A percentile compares a stretch with the other conserved stretches of the same genome.
Evolutionary conservation across 345 rosid species (phyloP).

Genomic region (Tarenaya hassleriana): DNA sequence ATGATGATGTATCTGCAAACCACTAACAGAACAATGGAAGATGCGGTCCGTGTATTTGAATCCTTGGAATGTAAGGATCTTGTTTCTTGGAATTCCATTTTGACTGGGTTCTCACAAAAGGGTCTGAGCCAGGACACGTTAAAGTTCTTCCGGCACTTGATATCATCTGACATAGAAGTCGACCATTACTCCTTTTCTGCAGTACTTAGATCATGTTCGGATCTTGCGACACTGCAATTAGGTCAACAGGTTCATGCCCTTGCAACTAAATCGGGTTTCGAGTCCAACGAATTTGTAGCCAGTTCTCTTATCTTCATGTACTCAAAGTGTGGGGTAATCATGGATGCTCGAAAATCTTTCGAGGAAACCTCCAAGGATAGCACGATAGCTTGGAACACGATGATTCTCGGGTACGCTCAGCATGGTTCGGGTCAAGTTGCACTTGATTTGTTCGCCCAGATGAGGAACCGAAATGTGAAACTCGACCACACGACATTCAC

Average conservation of each 20-base stretch:
- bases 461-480: slow-evolving; percentile 47
- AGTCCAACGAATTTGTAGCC: slow-evolving; percentile 58
- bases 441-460: slow-evolving; percentile 48
- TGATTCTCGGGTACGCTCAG: slow-evolving; percentile 72
- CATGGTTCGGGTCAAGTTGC: slow-evolving; percentile 56
- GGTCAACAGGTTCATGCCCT: slow-evolving; percentile 66
- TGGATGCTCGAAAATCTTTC: slow-evolving; percentile 51
- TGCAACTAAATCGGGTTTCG: slow-evolving; percentile 47
- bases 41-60: slow-evolving; percentile 42
- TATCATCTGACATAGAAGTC: slow-evolving; percentile 38
- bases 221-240: slow-evolving; percentile 58
- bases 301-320: slow-evolving; percentile 72
- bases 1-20: slow-evolving; percentile 56
- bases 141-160: slow-evolving; percentile 44
- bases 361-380: slow-evolving; percentile 39
- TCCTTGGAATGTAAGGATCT: slow-evolving; percentile 52
- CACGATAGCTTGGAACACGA: slow-evolving; percentile 64
- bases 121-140: slow-evolving; percentile 52
- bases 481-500: slow-evolving; percentile 69
- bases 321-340: slow-evolving; percentile 65
- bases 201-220: slow-evolving; percentile 67
- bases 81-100: slow-evolving; percentile 67
- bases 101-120: slow-evolving; percentile 59
- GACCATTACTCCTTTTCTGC: slow-evolving; percentile 72
- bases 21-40: slow-evolving; percentile 39